Percentiles rank a stretch among this genome's conserved stretches.
Conservation (phyloP, 2,329 filamentous ascomycete genomes). For the Cadophora gregata region DNA sequence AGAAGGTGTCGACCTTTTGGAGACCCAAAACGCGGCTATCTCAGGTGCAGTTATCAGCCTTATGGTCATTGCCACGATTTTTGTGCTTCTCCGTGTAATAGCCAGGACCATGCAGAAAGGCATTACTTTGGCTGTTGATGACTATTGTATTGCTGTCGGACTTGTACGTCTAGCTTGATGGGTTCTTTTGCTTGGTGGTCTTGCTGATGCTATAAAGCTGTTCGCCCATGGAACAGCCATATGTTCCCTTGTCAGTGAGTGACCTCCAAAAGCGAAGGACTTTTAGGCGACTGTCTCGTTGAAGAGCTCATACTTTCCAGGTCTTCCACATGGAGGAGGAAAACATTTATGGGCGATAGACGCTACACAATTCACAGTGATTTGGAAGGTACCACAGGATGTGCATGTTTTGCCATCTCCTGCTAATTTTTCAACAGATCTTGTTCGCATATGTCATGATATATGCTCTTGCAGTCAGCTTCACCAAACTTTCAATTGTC, state of each 20-base stretch:
- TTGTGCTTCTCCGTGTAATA: conserved; percentile 1
- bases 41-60: conserved; percentile 10
- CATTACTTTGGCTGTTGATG: conserved; percentile 8
- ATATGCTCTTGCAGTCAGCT: conserved; percentile 9
- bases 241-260: background rate
- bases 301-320: background rate
- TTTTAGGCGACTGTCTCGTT: background rate
- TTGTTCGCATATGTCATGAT: conserved; percentile 12
- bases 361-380: background rate
- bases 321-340: background rate
- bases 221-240: background rate
- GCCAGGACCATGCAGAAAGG: conserved; percentile 1
- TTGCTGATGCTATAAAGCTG: background rate
- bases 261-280: background rate
- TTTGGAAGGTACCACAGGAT: background rate
- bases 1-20: conserved; percentile 1
- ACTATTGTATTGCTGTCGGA: conserved; percentile 13
- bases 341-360: background rate
- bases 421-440: background rate
- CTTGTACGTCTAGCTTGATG: background rate
- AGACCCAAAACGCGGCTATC: background rate
- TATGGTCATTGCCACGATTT: conserved; percentile 16
- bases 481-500: conserved; percentile 8
- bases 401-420: background rate
- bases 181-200: background rate